A percentile compares a stretch with the other conserved stretches of the same genome.
phyloP scores from a whole-genome alignment of 1,284 basidiomycete species.

The Puccinia triticina region DNA sequence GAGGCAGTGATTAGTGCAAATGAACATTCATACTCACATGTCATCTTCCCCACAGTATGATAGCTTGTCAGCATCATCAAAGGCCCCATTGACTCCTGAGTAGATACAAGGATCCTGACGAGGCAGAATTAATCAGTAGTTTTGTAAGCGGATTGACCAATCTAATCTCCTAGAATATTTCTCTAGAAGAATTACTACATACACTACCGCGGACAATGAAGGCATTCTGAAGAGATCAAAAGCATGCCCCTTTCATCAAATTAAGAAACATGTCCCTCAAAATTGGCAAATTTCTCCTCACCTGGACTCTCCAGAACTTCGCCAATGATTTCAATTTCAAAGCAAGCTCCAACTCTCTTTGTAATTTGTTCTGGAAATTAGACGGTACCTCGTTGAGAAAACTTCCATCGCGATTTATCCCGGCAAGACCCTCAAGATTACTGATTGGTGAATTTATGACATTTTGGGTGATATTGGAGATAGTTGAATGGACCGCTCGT shows the following conservation, averaged over 20 bases:
- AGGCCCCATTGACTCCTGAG: slow-evolving; percentile 42
- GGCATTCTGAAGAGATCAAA: slow-evolving; percentile 38
- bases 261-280: neutral
- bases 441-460: slow-evolving; percentile 42
- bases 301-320: slow-evolving; percentile 51
- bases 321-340: slow-evolving; percentile 51
- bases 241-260: neutral
- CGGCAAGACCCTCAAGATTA: slow-evolving; percentile 22
- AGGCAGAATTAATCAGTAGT: neutral
- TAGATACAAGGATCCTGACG: slow-evolving; percentile 45
- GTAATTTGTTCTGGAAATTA: slow-evolving; percentile 48
- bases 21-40: slow-evolving; percentile 32
- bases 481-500: slow-evolving; percentile 44
- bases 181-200: slow-evolving; percentile 10
- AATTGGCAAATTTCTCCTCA: neutral
- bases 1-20: neutral
- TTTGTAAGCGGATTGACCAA: neutral
- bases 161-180: neutral
- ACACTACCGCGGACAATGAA: slow-evolving; percentile 50
- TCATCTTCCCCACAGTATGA: slow-evolving; percentile 50
- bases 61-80: slow-evolving; percentile 22
- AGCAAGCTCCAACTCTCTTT: slow-evolving; percentile 48
- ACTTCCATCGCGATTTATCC: slow-evolving; percentile 42
- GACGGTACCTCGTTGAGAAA: slow-evolving; percentile 46
- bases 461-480: slow-evolving; percentile 45